phyloP scores from a whole-genome alignment of 345 rosid genomes.

The Dipteronia dyeriana region DNA sequence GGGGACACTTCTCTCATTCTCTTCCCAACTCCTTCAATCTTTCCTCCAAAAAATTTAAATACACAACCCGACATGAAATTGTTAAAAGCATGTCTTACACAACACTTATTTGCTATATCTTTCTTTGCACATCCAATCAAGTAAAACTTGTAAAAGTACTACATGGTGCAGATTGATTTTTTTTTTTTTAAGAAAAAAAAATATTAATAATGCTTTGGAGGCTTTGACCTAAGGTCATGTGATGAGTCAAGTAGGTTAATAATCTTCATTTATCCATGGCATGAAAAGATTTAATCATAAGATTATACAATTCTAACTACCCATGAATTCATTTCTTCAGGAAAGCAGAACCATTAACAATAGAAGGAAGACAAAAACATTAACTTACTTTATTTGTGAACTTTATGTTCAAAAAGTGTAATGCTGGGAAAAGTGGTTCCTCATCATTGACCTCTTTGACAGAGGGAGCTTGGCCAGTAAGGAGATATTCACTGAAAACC shows the following conservation, averaged over 20 bases:
- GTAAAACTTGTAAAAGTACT: too few species aligned
- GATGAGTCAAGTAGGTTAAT: neutral
- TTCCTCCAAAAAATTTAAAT: too few species aligned
- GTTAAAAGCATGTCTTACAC: too few species aligned
- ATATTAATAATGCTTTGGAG: neutral
- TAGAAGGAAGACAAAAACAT: conserved; percentile 6
- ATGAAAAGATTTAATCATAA: neutral
- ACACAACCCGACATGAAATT: too few species aligned
- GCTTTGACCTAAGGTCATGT: conserved; percentile 3
- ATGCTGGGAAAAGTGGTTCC: conserved; percentile 87
- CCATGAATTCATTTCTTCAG: neutral
- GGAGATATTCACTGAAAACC: conserved; percentile 91
- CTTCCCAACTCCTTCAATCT: too few species aligned
- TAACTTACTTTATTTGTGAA: conserved; percentile 40
- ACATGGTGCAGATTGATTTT: too few species aligned
- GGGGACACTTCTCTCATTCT: too few species aligned
- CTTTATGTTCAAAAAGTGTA: conserved; percentile 41
- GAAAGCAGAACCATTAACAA: neutral
- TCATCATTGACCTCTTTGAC: conserved; percentile 92
- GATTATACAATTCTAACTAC: neutral
- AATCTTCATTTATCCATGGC: neutral
- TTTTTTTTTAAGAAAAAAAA: too few species aligned
- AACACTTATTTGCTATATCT: too few species aligned
- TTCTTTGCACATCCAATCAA: neutral
- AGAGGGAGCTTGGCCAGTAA: conserved; percentile 90